phyloP scores from a whole-genome alignment of 2,329 filamentous ascomycete genomes.

The Coleophoma eucalyptorum region DNA sequence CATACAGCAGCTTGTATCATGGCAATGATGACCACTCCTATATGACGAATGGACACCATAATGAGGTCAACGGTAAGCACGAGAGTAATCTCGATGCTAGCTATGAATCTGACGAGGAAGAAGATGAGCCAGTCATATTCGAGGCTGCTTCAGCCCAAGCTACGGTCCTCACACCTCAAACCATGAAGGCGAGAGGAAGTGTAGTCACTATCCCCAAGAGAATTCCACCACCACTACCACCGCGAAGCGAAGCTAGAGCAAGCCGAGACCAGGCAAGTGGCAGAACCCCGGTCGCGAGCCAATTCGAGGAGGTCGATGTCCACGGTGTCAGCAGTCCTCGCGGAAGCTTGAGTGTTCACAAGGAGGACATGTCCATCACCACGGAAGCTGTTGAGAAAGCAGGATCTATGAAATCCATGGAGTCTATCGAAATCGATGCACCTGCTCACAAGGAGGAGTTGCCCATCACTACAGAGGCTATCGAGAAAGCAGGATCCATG shows the following conservation, averaged over 20 bases:
- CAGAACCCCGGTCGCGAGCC: constrained; percentile 18
- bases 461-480: background rate
- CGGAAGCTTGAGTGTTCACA: background rate
- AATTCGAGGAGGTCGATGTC: constrained; percentile 28
- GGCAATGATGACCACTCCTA: constrained; percentile 25
- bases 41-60: constrained; percentile 27
- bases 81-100: constrained; percentile 41
- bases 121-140: constrained; percentile 64
- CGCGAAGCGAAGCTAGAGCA: constrained; percentile 61
- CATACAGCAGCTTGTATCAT: constrained; percentile 25
- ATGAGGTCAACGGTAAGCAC: constrained; percentile 18
- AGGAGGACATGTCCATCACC: background rate
- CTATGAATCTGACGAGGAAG: constrained; percentile 42
- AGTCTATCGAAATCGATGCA: background rate
- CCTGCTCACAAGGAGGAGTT: background rate
- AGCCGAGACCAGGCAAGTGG: constrained; percentile 20
- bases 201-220: constrained; percentile 84
- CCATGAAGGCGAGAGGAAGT: constrained; percentile 59
- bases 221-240: constrained; percentile 66
- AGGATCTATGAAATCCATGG: background rate
- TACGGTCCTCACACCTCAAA: constrained; percentile 50
- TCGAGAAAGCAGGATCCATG: background rate
- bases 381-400: too few species aligned
- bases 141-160: constrained; percentile 59
- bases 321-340: constrained; percentile 8